A percentile compares a stretch with the other conserved stretches of the same genome.
phyloP scores from a whole-genome alignment of 345 rosid genomes.

The Dovyalis caffra region DNA sequence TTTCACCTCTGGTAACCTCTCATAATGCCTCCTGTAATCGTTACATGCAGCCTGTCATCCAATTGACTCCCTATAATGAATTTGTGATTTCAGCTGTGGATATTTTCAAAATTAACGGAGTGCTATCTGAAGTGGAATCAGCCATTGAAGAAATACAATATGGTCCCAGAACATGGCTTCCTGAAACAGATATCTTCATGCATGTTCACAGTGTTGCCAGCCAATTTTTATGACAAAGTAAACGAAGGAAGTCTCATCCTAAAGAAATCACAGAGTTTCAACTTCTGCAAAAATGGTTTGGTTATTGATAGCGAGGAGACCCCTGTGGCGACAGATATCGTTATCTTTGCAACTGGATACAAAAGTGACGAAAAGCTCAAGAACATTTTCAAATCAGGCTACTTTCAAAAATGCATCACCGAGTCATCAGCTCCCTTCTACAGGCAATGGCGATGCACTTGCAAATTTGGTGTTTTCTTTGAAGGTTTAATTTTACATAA shows the following conservation, averaged over 20 bases:
- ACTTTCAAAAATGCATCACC: conserved; percentile 23
- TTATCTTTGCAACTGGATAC: conserved; percentile 41
- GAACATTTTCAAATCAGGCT: conserved; percentile 26
- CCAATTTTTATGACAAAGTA: conserved; percentile 27
- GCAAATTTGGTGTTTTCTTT: not conserved
- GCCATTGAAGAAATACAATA: conserved; percentile 29
- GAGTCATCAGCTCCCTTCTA: conserved; percentile 34
- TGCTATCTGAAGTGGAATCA: conserved; percentile 20
- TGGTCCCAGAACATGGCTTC: conserved; percentile 29
- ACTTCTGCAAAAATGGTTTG: conserved; percentile 29
- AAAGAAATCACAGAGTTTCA: conserved; percentile 21
- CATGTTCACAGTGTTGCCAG: conserved; percentile 25
- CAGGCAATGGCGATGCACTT: conserved; percentile 13
- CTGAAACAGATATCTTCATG: conserved; percentile 23
- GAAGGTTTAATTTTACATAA: too few species aligned
- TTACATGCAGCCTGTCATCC: not conserved
- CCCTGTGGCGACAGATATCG: conserved; percentile 16
- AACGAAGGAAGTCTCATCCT: conserved; percentile 34
- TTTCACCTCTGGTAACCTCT: conserved; percentile 38
- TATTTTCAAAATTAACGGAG: conserved; percentile 26
- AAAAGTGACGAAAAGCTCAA: conserved; percentile 30
- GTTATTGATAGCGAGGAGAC: conserved; percentile 14
- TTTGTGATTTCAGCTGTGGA: conserved; percentile 29
- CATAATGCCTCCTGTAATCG: not conserved
- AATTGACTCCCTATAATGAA: not conserved